These are phyloP conservation scores for Beta macrorhiza DNA, from an alignment of 179 eudicot genomes.

Conservation along the genomic window DNA sequence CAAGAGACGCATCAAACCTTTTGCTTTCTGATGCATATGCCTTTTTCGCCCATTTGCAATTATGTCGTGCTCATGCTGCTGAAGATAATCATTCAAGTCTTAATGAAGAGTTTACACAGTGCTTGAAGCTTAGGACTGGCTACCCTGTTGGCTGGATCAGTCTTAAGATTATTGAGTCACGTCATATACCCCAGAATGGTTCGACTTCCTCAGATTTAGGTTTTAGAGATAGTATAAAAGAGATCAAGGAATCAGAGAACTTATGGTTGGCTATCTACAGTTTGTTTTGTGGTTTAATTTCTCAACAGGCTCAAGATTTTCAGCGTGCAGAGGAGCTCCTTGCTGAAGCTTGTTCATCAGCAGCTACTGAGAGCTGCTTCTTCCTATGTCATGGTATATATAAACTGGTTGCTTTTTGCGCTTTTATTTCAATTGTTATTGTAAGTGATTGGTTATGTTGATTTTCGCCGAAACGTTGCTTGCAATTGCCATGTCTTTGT, in stretches of 20 bases:
- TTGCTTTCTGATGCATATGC: slow-evolving; percentile 48
- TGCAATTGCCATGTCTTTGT: neutral
- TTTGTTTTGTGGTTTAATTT: slow-evolving; percentile 69
- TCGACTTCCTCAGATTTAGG: slow-evolving; percentile 37
- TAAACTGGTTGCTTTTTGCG: neutral
- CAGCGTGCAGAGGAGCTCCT: slow-evolving; percentile 65
- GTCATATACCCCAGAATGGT: slow-evolving; percentile 46
- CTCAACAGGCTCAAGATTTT: slow-evolving; percentile 48
- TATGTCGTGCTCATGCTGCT: slow-evolving; percentile 85
- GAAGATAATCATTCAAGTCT: slow-evolving; percentile 41
- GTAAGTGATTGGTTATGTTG: neutral
- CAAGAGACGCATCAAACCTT: slow-evolving; percentile 57
- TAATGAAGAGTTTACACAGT: slow-evolving; percentile 48
- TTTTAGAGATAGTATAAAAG: slow-evolving; percentile 57
- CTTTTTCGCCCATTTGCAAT: slow-evolving; percentile 81
- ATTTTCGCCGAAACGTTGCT: neutral
- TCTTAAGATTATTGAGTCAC: slow-evolving; percentile 64
- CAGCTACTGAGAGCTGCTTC: slow-evolving; percentile 64
- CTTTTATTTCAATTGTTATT: neutral
- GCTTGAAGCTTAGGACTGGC: slow-evolving; percentile 73
- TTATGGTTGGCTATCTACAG: slow-evolving; percentile 68
- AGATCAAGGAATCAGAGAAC: slow-evolving; percentile 43
- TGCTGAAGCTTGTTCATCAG: slow-evolving; percentile 67
- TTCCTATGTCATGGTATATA: slow-evolving; percentile 75
- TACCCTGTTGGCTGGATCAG: slow-evolving; percentile 80